Evolutionary conservation across 352 stramenopile genomes (phyloP).

Genomic region (Pythium utonaiense): DNA sequence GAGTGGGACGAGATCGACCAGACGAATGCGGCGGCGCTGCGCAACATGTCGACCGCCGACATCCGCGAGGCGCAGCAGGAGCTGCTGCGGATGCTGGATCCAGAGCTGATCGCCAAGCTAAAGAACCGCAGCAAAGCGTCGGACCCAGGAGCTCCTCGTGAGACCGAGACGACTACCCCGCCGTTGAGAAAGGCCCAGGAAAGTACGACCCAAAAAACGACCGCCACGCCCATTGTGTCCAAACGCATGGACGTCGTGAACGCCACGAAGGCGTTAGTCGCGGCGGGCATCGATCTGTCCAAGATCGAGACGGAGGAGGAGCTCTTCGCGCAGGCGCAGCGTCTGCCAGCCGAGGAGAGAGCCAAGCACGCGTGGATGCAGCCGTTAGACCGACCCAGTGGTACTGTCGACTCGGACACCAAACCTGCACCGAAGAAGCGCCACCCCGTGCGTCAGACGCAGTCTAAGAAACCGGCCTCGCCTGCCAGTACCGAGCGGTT

Average conservation of each 20-base stretch:
- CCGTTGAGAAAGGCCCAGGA: not conserved
- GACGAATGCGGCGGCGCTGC: slow-evolving; percentile 47
- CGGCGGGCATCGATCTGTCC: slow-evolving; percentile 34
- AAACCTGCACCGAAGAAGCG: not conserved
- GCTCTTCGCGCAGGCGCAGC: slow-evolving; percentile 36
- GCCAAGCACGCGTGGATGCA: slow-evolving; percentile 80
- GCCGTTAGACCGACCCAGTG: not conserved
- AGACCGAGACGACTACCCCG: slow-evolving; percentile 1
- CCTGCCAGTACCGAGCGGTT: slow-evolving; percentile 56
- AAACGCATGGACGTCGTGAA: slow-evolving; percentile 11
- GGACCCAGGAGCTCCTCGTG: not conserved
- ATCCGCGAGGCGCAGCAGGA: slow-evolving; percentile 73
- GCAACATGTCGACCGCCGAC: slow-evolving; percentile 63
- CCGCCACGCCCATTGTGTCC: not conserved
- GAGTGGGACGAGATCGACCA: slow-evolving; percentile 57
- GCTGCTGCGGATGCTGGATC: slow-evolving; percentile 54
- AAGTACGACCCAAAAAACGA: not conserved
- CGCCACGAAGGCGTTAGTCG: slow-evolving; percentile 1
- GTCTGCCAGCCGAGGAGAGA: slow-evolving; percentile 60
- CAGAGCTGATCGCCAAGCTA: slow-evolving; percentile 64
- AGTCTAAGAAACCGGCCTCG: slow-evolving; percentile 14
- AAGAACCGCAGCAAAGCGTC: slow-evolving; percentile 26
- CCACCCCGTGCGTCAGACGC: slow-evolving; percentile 12
- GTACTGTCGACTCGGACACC: not conserved
- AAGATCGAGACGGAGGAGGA: slow-evolving; percentile 66